These are phyloP conservation scores for Bruguiera parviflora DNA, from an alignment of 345 rosid species.

Conservation along the genomic window DNA sequence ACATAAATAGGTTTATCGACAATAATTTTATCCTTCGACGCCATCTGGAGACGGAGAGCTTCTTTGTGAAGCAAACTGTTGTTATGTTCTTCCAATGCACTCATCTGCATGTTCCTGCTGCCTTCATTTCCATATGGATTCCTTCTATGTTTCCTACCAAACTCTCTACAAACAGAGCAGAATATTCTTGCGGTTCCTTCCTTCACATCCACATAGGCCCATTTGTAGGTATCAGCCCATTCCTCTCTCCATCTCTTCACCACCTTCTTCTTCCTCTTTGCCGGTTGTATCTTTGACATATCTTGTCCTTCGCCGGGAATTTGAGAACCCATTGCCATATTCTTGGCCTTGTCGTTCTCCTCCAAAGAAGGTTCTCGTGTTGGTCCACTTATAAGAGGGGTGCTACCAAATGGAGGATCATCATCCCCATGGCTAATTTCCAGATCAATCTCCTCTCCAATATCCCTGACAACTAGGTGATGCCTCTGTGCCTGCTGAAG, in stretches of 20 bases:
- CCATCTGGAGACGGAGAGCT: constrained; percentile 96
- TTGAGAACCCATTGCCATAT: constrained; percentile 70
- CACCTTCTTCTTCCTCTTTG: constrained; percentile 93
- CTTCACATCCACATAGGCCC: constrained; percentile 98
- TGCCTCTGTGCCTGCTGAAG: constrained; percentile 97
- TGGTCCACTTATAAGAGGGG: constrained; percentile 61
- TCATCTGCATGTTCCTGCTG: constrained; percentile 99
- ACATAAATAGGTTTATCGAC: constrained; percentile 85
- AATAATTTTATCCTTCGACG: constrained; percentile 90
- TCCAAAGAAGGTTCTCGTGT: constrained; percentile 68
- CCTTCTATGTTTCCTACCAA: constrained; percentile 94
- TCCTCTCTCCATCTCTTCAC: constrained; percentile 99
- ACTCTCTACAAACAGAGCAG: constrained; percentile 95
- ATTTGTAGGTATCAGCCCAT: constrained; percentile 99
- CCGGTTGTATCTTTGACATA: constrained; percentile 55
- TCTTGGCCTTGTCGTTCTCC: constrained; percentile 80
- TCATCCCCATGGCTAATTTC: constrained; percentile 96
- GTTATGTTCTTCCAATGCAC: constrained; percentile 97
- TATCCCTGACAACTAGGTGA: constrained; percentile 82
- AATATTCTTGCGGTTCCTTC: constrained; percentile 97
- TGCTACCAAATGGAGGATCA: constrained; percentile 74
- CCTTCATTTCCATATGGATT: constrained; percentile 99
- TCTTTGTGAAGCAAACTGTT: constrained; percentile 99
- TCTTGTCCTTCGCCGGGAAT: constrained; percentile 65
- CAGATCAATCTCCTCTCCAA: constrained; percentile 97